Conservation (phyloP, 1,284 basidiomycete genomes). For the Tilletiopsis washingtonensis region DNA sequence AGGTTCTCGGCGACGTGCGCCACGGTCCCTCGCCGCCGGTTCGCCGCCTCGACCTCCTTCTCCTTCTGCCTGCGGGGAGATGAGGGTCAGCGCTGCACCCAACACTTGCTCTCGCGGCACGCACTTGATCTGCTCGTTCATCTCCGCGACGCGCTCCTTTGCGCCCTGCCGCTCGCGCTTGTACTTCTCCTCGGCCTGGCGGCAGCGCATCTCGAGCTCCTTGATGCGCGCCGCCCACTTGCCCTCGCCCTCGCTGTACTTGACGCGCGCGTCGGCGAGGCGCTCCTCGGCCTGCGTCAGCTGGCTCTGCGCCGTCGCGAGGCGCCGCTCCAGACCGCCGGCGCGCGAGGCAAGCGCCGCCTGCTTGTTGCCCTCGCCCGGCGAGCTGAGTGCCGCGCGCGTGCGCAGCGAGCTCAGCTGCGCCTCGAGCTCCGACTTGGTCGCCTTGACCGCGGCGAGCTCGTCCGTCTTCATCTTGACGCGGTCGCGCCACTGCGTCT, state of each 20-base stretch:
- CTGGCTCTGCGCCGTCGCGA: conserved; percentile 73
- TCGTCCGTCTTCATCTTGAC: conserved; percentile 76
- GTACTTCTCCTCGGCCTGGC: conserved; percentile 81
- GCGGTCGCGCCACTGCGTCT: conserved; percentile 77
- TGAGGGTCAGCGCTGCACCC: no score
- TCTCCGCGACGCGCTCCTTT: conserved; percentile 63
- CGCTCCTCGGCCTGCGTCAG: conserved; percentile 73
- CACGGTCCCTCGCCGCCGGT: no score
- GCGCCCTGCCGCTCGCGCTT: conserved; percentile 90
- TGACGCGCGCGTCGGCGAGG: conserved; percentile 67
- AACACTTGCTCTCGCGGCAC: no score
- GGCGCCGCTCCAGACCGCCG: conserved; percentile 59
- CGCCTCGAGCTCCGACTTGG: conserved; percentile 65
- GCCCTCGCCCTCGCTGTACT: conserved; percentile 29
- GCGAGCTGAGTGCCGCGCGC: conserved; percentile 19
- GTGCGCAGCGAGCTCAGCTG: conserved; percentile 65
- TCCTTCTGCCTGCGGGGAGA: no score
- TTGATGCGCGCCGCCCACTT: conserved; percentile 41
- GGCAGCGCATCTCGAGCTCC: conserved; percentile 73
- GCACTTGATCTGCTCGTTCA: conserved; percentile 38
- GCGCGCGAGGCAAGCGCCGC: conserved; percentile 29
- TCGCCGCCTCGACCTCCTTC: no score
- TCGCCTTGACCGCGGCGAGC: conserved; percentile 57
- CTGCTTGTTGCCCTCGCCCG: conserved; percentile 29
- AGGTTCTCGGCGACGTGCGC: no score